Percentiles rank a stretch among this genome's conserved stretches.
phyloP scores from a whole-genome alignment of 345 rosid genomes.

The Populus deltoides region DNA sequence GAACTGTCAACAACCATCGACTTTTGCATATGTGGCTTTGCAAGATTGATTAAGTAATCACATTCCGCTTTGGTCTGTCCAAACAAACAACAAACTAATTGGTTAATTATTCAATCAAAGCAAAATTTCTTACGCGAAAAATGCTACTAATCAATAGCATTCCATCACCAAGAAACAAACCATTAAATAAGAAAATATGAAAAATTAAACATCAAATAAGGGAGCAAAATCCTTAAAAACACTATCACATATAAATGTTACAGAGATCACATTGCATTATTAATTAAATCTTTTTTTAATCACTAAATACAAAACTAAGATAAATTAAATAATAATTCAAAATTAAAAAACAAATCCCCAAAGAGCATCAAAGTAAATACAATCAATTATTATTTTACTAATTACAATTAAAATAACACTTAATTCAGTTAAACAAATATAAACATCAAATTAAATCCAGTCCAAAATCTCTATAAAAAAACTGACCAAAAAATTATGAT shows the following conservation, averaged over 20 bases:
- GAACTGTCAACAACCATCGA: slow-evolving; percentile 78
- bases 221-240: too few relatives aligned
- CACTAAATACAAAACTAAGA: background rate
- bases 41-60: slow-evolving; percentile 66
- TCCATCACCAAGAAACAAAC: background rate
- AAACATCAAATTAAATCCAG: background rate
- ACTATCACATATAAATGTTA: background rate
- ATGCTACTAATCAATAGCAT: background rate
- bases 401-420: background rate
- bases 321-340: background rate
- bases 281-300: too few relatives aligned
- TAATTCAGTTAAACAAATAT: background rate
- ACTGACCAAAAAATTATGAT: slow-evolving; percentile 89
- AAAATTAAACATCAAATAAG: background rate
- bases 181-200: background rate
- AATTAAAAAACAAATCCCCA: too few relatives aligned
- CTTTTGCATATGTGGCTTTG: slow-evolving; percentile 80
- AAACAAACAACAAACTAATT: slow-evolving; percentile 7
- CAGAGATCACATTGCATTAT: background rate
- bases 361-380: background rate
- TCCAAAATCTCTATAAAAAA: background rate
- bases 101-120: background rate
- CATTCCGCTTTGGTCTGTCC: slow-evolving; percentile 76
- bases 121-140: background rate
- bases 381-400: too few relatives aligned